These are phyloP conservation scores for Shiraia bambusicola DNA, from an alignment of 2,329 filamentous ascomycete genomes.

Conservation along the genomic window DNA sequence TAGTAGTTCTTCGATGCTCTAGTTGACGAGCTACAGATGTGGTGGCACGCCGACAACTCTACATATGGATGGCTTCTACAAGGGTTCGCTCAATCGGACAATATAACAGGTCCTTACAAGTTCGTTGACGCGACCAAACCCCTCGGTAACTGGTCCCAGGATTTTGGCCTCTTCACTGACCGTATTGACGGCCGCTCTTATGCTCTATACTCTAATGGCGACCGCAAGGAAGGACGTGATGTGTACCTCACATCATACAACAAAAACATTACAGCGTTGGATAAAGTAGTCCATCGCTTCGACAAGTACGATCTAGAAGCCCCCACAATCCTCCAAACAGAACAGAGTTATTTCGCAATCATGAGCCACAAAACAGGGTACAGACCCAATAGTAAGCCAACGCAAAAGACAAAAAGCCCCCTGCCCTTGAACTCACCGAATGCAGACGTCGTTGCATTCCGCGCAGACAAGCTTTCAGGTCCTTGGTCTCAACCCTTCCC, in stretches of 20 bases:
- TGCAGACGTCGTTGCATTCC: slow-evolving; percentile 57
- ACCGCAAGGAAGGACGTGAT: slow-evolving; percentile 56
- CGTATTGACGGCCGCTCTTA: slow-evolving; percentile 60
- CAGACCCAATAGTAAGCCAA: slow-evolving; percentile 54
- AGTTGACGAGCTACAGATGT: slow-evolving; percentile 46
- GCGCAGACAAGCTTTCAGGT: slow-evolving; percentile 53
- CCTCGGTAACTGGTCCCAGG: slow-evolving; percentile 64
- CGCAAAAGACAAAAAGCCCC: neutral
- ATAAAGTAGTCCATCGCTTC: slow-evolving; percentile 57
- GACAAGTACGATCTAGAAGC: slow-evolving; percentile 63
- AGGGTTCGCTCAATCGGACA: slow-evolving; percentile 57
- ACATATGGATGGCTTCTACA: slow-evolving; percentile 60
- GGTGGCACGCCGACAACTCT: slow-evolving; percentile 63
- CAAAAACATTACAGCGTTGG: slow-evolving; percentile 53
- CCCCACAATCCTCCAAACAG: slow-evolving; percentile 61
- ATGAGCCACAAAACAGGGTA: slow-evolving; percentile 67
- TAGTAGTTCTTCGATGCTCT: neutral
- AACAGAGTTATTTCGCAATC: slow-evolving; percentile 60
- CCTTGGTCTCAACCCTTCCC: slow-evolving; percentile 59
- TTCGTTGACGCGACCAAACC: slow-evolving; percentile 58
- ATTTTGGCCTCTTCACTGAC: slow-evolving; percentile 63
- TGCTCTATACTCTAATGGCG: slow-evolving; percentile 62
- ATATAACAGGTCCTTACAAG: slow-evolving; percentile 56
- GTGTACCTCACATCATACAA: slow-evolving; percentile 60
- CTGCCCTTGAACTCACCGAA: slow-evolving; percentile 4